A percentile compares a stretch with the other conserved stretches of the same genome.
These are phyloP conservation scores for Penicillium canariense DNA, from an alignment of 495 filamentous ascomycete genomes.

Conservation along the genomic window DNA sequence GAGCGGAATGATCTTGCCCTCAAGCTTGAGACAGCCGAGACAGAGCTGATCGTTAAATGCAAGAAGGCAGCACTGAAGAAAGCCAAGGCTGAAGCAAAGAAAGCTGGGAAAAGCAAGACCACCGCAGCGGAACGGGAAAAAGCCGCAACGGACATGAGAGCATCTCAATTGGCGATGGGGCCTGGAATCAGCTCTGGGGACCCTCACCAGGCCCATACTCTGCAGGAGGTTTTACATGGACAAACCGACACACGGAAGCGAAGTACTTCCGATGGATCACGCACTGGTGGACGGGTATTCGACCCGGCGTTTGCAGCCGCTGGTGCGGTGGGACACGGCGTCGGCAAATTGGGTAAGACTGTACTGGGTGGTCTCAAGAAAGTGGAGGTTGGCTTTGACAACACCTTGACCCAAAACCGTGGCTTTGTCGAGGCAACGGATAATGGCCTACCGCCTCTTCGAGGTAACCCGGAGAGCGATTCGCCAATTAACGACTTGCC, in stretches of 20 bases:
- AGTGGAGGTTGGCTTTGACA: constrained; percentile 41
- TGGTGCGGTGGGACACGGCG: constrained; percentile 56
- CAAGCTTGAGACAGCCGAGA: constrained; percentile 78
- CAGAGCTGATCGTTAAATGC: constrained; percentile 72
- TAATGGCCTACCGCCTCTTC: constrained; percentile 2
- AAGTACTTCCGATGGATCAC: constrained; percentile 28
- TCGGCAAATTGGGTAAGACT: constrained; percentile 57
- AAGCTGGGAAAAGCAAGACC: constrained; percentile 50
- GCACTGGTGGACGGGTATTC: constrained; percentile 23
- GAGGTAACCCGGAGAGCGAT: neutral
- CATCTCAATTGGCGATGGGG: constrained; percentile 59
- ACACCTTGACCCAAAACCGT: constrained; percentile 52
- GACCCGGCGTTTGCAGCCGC: constrained; percentile 44
- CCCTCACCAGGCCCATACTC: constrained; percentile 73
- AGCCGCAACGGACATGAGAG: constrained; percentile 49
- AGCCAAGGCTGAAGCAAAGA: constrained; percentile 61
- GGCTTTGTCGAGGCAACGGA: constrained; percentile 43
- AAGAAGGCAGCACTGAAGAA: constrained; percentile 74
- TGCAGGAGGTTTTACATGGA: constrained; percentile 60
- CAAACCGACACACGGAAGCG: constrained; percentile 16
- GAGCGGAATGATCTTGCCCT: constrained; percentile 67
- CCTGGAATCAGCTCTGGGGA: constrained; percentile 79
- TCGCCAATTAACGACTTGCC: constrained; percentile 1
- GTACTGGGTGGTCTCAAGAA: constrained; percentile 52
- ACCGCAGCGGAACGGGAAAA: constrained; percentile 51